Evolutionary conservation across 2,329 filamentous ascomycete species (phyloP), one percentile per base, ranked within the genome.

Genomic region (Colletotrichum sp.): DNA sequence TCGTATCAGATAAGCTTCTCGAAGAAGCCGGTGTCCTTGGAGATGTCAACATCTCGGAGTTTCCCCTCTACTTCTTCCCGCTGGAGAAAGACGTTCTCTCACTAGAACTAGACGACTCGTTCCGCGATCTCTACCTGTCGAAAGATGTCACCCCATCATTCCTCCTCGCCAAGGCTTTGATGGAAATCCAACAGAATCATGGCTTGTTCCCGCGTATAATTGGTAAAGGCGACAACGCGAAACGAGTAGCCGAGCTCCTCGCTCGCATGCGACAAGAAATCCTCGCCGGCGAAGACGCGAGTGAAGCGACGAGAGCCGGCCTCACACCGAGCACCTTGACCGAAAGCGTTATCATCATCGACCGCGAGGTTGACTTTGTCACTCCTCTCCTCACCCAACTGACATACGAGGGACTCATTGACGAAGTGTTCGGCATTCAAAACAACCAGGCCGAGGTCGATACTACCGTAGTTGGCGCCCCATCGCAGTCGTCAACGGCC

Each of bases 401-500:
- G 77, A 99, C 97, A 2, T 99, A 99, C 81, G 96, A 99, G 85
- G 97, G 97, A 5, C 88, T 99, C 30, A 94, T 99, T 70, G 97
- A 99, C 81, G 97, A 99, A 83, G 90, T 97, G 18, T 97, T 98
- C 82, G 93, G 94, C 36, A 98, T 99, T 76, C 92, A 95, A 78
- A 94, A 98, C 81, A 98, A 97, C 81, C 96, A 98, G 82, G 93
- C 95, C 48, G 97, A 98, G 82, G 93, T 98, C 26, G 96, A 98
- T 82, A 95, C 95, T 3, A 96, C 96, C 2, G 92, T 98, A 75
- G 92, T 98, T 12, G 96, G 96, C 13, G 90, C 91, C n/a, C 89
- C 93, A 30, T 89, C 93, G 36, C 91, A 92, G 72, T 88, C 89
- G 9, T 87, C 93, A 21, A 87, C 89, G 58, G 85, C 90, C 15